Evolutionary conservation across 2,329 filamentous ascomycete genomes (phyloP), one percentile per base, ranked within the genome.

Genomic region (Thermomyces lanuginosus): DNA sequence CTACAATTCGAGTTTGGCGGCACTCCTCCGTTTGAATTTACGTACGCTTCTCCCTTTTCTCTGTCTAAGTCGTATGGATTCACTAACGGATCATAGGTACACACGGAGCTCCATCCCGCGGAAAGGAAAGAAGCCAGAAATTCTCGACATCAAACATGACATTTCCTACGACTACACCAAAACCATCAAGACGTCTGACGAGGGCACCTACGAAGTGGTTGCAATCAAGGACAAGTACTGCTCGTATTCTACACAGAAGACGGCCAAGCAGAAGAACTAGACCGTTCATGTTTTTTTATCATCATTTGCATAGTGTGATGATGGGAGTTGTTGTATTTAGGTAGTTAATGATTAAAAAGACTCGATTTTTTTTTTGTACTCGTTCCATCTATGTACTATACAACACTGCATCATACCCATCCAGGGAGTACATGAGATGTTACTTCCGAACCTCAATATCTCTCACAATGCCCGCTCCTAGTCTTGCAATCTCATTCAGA

Each of bases 151-250:
- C 37, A 72, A 80, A 40, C 83, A 89, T 39, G 84, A 93, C 41
- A 64, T 78, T 10, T 86, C 78, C 25, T 70, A 84, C 36, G 81
- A 91, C 43, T 69, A 81, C 49, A 74, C 61, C 44, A 84, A 92
- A 64, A 70, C 72, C 14, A 69, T 95, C 41, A 74, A 74, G 42
- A 83, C 84, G 14, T 83, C 76, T 40, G 80, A 92, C 47, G 89
- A 95, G 62, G 89, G 89, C 26, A 92, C 83, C 39, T 98, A 98
- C 48, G 89, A 98, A 58, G 86, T 98, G 10, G 80, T 95, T 16
- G 76, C 81, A 7, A 92, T 98, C 55, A 91, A 91, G 62, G 89
- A 98, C 55, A 72, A 72, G 44, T 91, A 71, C 58, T 98, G 89
- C 50, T 75, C 81, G 14, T 92, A 92, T 53, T 80, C 80, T 23